Evolutionary conservation across 2,329 filamentous ascomycete genomes (phyloP), one percentile per base, ranked within the genome.

Genomic region (Knufia petricola): DNA sequence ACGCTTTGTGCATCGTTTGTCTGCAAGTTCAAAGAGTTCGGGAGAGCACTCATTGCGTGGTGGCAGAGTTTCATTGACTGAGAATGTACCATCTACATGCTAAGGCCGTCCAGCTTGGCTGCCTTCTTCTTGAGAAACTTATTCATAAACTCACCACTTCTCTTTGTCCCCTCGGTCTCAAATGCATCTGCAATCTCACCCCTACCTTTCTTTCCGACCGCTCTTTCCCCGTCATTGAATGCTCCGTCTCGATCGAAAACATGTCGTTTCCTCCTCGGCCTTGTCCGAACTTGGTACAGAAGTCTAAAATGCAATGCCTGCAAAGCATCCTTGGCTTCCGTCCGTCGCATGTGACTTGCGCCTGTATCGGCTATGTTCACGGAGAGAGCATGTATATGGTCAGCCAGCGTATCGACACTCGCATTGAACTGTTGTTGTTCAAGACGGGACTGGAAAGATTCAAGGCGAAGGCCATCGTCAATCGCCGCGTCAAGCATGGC

Each of bases 241-340:
- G 36, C 51, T 12, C 54, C 53, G 4, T 40, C 52, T 9, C 58
- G 49, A 12, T 63, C 60, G 53, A 70, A 71, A 12, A 65, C 50
- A 1, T 59, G 74, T 50, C 69, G 71, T 59, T 74, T 78, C 9
- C 70, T 71, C 43, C 69, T 74, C 39, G 70, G 73, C 56, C 75
- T 77, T 9, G 84, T 85, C 42, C 87, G 75, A 41, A 90, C 81
- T 2, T 78, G 76, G 61, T 84, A 81, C 40, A 80, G 67, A 12
- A 95, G 70, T 48, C 89, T 78, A 59, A 85, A 80, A 50, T 82
- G 76, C n/a, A 95, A 68, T 50, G 81, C 75, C 58, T 94, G 84
- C 32, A 94, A 72, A 9, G 76, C 74, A 47, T 81, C 80, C 65
- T 94, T 95, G 10, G 85, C 80, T 60, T 94, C 81, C 24, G 85